Evolutionary conservation across 2,329 filamentous ascomycete species (phyloP), one percentile per base, ranked within the genome.

Genomic region (Beauveria sp.): DNA sequence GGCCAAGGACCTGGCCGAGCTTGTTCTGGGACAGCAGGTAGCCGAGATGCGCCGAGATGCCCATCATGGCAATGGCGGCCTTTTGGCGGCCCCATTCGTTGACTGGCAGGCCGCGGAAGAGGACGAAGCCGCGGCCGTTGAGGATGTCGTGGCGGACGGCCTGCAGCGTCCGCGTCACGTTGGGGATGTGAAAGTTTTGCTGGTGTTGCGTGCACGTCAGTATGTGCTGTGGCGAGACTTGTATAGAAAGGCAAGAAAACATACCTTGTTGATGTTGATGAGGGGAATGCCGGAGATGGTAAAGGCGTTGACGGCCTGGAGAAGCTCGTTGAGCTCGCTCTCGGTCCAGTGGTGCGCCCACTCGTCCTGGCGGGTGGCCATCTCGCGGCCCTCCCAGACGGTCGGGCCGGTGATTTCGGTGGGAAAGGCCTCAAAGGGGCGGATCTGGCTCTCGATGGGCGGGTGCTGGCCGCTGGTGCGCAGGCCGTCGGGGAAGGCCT

Each of bases 21-120:
- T 87, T 86, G 76, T 96, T 96, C 71, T 96, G 91, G 50, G 85
- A 89, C 34, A 96, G 84, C 65, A 93, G 92, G 76, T 95, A 93
- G 64, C 91, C 91, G 14, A 96, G 80, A 72, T 95, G 88, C 7
- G 89, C 89, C 28, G 89, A 87, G 6, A 96, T 79, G 8, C 91
- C 91, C 87, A 96, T 92, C 75, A 95, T 95, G 12, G 88, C 90
- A 6, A 91, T 85, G 1, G 90, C 90, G 5, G 85, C 89, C 76
- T 95, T 96, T 72, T 86, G 82, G 61, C 85, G 83, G 1, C 88
- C 87, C 91, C 91, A 96, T 75, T 83, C 71, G 38, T 82, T 69
- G 1, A 92, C 89, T 1, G 90, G 91, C 70, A 96, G 86, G 63
- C 88, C 87, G 73, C 93, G 93, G 79, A 95, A 93, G n/a, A 96